Conservation (phyloP, 176 grass and related monocot genomes). For the Elymus sibiricus region DNA sequence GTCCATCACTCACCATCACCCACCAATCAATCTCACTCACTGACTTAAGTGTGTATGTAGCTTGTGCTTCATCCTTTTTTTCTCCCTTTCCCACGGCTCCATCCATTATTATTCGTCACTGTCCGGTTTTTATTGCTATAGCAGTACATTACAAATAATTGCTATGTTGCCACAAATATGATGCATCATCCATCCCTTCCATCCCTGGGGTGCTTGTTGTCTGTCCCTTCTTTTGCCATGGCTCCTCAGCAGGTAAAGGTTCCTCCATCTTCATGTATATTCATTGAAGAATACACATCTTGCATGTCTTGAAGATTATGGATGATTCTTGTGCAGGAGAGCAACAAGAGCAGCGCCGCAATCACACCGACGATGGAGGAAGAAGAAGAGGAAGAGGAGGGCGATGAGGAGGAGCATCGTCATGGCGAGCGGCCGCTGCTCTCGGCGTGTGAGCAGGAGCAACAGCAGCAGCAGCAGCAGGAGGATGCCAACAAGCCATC, state of each 20-base stretch:
- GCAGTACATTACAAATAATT: background rate
- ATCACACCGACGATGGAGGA: background rate
- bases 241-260: conserved; percentile 15
- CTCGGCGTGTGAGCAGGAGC: conserved; percentile 19
- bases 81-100: conserved; percentile 33
- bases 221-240: background rate
- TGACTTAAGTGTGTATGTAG: background rate
- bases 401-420: background rate
- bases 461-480: background rate
- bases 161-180: too few species aligned
- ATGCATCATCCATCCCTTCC: too few species aligned
- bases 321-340: background rate
- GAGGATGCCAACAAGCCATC: background rate
- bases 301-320: background rate
- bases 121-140: background rate
- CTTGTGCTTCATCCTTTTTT: background rate
- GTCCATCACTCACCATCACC: background rate
- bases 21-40: background rate
- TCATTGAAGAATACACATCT: too few species aligned
- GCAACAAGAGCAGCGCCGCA: background rate
- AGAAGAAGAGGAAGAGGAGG: background rate
- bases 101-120: background rate
- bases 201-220: too few species aligned
- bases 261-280: background rate
- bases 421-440: conserved; percentile 37